Evolutionary conservation across 768 basidiomycete genomes (phyloP).

Genomic region (Scleroderma bovista): DNA sequence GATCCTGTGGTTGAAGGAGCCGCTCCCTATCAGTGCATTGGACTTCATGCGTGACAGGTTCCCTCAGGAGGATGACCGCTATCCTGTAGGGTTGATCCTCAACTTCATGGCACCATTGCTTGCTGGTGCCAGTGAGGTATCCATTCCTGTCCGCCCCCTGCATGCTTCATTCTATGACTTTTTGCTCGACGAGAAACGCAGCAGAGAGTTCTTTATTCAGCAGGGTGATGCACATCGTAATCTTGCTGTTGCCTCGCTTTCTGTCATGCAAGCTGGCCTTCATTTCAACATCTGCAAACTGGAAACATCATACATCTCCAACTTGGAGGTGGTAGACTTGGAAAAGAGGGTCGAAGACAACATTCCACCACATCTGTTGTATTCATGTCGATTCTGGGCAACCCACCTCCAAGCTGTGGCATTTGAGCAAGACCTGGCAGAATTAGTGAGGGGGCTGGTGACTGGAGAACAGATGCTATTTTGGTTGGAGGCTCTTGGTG

Average conservation of each 20-base stretch:
- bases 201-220: slow-evolving; percentile 10
- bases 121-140: neutral
- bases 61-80: neutral
- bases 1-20: neutral
- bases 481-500: neutral
- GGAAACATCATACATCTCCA: slow-evolving; percentile 22
- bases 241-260: slow-evolving; percentile 18
- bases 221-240: neutral
- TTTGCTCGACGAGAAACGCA: slow-evolving; percentile 8
- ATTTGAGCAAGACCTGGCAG: neutral
- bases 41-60: neutral
- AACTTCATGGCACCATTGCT: slow-evolving; percentile 2
- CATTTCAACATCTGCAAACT: slow-evolving; percentile 29
- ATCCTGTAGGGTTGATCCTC: neutral
- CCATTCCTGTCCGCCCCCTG: slow-evolving; percentile 9
- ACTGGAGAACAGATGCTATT: slow-evolving; percentile 1
- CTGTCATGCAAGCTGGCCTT: slow-evolving; percentile 24
- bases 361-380: neutral
- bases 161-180: slow-evolving; percentile 28
- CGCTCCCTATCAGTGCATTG: neutral
- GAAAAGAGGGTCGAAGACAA: neutral
- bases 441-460: neutral
- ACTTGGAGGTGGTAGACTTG: slow-evolving; percentile 15
- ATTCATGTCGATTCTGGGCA: neutral
- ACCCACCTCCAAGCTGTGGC: neutral